Base-by-base conservation (phyloP, 1,284 basidiomycete species). In the Fistulinella cinereoalba region DNA sequence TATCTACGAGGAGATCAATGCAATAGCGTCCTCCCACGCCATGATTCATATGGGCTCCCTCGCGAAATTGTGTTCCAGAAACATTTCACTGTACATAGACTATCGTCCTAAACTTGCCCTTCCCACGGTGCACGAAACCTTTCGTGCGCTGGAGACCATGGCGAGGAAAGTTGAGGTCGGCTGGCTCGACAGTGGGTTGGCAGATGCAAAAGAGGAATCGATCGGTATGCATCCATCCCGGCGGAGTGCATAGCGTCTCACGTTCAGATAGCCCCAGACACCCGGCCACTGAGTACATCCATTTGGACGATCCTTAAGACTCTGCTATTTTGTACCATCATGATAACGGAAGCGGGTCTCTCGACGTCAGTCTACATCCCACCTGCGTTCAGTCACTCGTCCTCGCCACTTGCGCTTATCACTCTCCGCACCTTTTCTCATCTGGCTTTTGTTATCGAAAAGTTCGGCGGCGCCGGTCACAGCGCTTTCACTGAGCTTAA, bases 281-380 rank as follows among this genome's bases (percentile, higher is more conserved):
- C 74, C 0, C 72, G 70, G 28, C 68, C 73, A n/a, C 48, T 78
- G 11, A 62, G 71, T 2, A 71, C 71, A 21, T 63, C 70, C 9
- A 69, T 81, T 10, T 88, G 85, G 86, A 69, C 68, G 6, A 70
- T 76, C 21, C 71, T 88, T 55, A 89, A 88, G 64, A 86, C 81
- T 0, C 58, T 85, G 0, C 68, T 89, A 10, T 89, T 89, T 62
- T 76, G 77, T 19, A 77, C 66, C 3, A 71, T 88, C 41, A 85
- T 88, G 82, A 64, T 88, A 22, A 67, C 79, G 3, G 81, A 87
- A 53, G 71, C 80, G 4, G 67, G 78, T n/a, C 72, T 89, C 18
- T 75, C 74, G 3, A 65, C 75, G 0, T 64, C 76, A 3, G 66
- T 82, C 13, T 87, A 76, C 57, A 58, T 78, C n/a, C 71, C 72